A percentile compares a stretch with the other conserved stretches of the same genome.
Conservation (phyloP, 495 filamentous ascomycete genomes). For the Massariosphaeria phaeospora region DNA sequence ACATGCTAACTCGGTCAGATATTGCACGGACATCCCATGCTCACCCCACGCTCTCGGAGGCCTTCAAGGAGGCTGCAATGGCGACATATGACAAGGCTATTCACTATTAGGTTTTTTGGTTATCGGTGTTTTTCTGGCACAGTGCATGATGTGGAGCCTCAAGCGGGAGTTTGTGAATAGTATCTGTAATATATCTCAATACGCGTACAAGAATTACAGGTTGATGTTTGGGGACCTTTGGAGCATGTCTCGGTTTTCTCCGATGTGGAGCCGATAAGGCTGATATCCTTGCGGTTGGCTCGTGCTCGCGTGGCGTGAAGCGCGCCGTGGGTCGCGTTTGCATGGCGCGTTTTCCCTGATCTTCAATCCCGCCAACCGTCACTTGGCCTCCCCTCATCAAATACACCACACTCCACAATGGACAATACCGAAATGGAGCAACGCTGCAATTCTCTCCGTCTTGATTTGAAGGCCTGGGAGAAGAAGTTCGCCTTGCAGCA, state of each 20-base stretch:
- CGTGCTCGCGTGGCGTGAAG: constrained; percentile 17
- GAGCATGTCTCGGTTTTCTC: neutral
- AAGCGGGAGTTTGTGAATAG: constrained; percentile 34
- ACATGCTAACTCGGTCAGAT: constrained; percentile 16
- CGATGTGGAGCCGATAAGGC: constrained; percentile 10
- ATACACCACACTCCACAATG: constrained; percentile 14
- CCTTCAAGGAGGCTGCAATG: constrained; percentile 99
- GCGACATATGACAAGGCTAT: constrained; percentile 94
- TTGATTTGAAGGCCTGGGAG: constrained; percentile 85
- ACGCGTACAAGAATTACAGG: constrained; percentile 16
- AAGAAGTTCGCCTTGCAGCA: constrained; percentile 64
- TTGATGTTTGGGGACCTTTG: neutral
- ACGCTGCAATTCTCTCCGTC: constrained; percentile 48
- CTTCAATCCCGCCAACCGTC: constrained; percentile 19
- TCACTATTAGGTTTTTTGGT: constrained; percentile 64
- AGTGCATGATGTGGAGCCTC: constrained; percentile 20
- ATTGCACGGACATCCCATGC: constrained; percentile 94
- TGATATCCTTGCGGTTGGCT: neutral
- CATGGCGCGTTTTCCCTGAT: too few relatives aligned
- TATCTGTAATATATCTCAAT: constrained; percentile 30
- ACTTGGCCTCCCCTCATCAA: neutral
- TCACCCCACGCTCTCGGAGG: constrained; percentile 92
- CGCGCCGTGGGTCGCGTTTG: constrained; percentile 16
- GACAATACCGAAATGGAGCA: constrained; percentile 13
- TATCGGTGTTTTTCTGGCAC: constrained; percentile 18